phyloP scores from a whole-genome alignment of 148 eudicot genomes.

The Chenopodium suecicum region DNA sequence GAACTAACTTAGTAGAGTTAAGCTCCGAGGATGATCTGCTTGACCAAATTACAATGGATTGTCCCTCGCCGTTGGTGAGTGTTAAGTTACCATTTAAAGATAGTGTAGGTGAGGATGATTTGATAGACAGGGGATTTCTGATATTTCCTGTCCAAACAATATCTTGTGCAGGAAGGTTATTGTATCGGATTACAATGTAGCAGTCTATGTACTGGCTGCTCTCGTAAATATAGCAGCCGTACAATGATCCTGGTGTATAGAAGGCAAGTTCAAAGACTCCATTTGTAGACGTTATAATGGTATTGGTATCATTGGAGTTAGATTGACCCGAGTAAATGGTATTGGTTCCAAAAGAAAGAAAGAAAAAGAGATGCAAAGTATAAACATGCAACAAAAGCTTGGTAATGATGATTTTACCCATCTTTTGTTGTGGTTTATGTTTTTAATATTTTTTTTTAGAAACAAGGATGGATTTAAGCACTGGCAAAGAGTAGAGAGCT shows the following conservation, averaged over 20 bases:
- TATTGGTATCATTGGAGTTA: background rate
- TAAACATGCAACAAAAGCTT: background rate
- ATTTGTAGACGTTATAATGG: conserved; percentile 5
- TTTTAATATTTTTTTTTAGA: too few relatives aligned
- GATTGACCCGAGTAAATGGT: conserved; percentile 13
- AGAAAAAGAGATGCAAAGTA: background rate
- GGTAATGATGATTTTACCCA: background rate
- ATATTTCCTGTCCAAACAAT: conserved; percentile 10
- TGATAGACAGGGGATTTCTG: too few relatives aligned
- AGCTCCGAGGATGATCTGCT: background rate
- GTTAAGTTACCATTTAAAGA: too few relatives aligned
- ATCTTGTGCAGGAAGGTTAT: background rate
- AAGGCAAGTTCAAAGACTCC: conserved; percentile 5
- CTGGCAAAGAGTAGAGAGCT: too few relatives aligned
- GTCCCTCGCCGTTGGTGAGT: too few relatives aligned
- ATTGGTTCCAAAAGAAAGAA: background rate
- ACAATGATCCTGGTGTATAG: background rate
- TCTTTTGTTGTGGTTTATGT: too few relatives aligned
- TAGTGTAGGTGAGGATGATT: too few relatives aligned
- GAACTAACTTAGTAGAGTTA: conserved; percentile 6
- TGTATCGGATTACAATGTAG: conserved; percentile 13
- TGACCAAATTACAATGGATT: background rate
- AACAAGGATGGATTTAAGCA: too few relatives aligned
- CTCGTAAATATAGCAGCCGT: background rate
- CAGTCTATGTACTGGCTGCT: too few relatives aligned